These are phyloP conservation scores for Leccinum pachyderme DNA, from an alignment of 1,284 basidiomycete genomes.

Conservation along the genomic window DNA sequence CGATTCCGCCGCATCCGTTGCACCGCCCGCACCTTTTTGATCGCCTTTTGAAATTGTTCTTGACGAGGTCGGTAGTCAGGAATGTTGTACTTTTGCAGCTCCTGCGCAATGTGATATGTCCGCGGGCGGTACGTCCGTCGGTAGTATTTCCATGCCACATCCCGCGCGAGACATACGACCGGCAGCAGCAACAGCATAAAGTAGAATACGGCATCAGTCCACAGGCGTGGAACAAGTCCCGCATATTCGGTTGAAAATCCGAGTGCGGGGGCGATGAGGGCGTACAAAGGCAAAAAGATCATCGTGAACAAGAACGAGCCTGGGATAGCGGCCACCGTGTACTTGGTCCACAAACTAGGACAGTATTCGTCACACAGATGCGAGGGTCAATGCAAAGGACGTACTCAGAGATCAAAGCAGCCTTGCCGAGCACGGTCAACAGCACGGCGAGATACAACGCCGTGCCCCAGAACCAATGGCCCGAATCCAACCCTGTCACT, in stretches of 20 bases:
- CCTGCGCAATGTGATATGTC: constrained; percentile 97
- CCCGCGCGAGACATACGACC: constrained; percentile 82
- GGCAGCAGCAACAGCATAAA: constrained; percentile 89
- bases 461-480: constrained; percentile 99
- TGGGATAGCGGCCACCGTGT: constrained; percentile 94
- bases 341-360: constrained; percentile 95
- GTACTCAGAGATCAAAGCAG: constrained; percentile 95
- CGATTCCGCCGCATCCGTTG: constrained; percentile 93
- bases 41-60: constrained; percentile 98
- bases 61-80: constrained; percentile 96
- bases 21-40: constrained; percentile 95
- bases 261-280: constrained; percentile 82
- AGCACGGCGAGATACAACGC: constrained; percentile 91
- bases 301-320: constrained; percentile 97
- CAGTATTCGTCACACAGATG: neutral
- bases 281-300: constrained; percentile 90
- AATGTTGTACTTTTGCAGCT: constrained; percentile 96
- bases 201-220: constrained; percentile 88
- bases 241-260: constrained; percentile 90
- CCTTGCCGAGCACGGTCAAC: constrained; percentile 95
- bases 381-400: constrained; percentile 26
- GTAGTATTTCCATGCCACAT: constrained; percentile 97
- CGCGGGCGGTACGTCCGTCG: constrained; percentile 87
- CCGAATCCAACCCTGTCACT: constrained; percentile 76
- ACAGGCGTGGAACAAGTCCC: constrained; percentile 85